Evolutionary conservation across 2,329 filamentous ascomycete species (phyloP).

Genomic region (Tricladium varicosporioides): DNA sequence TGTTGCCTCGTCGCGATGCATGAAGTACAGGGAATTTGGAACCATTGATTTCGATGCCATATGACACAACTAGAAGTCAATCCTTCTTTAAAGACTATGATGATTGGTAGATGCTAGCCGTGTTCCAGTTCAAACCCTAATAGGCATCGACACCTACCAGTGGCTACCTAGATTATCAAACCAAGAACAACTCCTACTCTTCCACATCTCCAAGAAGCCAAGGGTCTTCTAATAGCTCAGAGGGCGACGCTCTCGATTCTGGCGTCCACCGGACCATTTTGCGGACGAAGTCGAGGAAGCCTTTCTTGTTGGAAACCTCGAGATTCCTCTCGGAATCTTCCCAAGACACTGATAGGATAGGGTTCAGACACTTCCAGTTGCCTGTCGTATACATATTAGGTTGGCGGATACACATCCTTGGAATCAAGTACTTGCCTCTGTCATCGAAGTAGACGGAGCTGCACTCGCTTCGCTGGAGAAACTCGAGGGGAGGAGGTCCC

Average conservation of each 20-base stretch:
- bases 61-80: not conserved
- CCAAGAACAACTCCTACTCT: slow-evolving; percentile 13
- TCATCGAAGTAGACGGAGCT: slow-evolving; percentile 29
- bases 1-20: not conserved
- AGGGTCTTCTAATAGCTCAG: slow-evolving; percentile 25
- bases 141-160: slow-evolving; percentile 8
- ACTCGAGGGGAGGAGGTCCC: slow-evolving; percentile 29
- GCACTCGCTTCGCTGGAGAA: slow-evolving; percentile 26
- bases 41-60: not conserved
- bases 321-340: slow-evolving; percentile 25
- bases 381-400: slow-evolving; percentile 23
- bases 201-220: slow-evolving; percentile 20
- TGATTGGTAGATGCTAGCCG: slow-evolving; percentile 2
- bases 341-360: slow-evolving; percentile 19
- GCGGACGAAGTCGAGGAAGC: slow-evolving; percentile 24
- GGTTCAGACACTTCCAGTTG: slow-evolving; percentile 27
- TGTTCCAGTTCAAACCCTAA: slow-evolving; percentile 10
- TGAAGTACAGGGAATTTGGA: not conserved
- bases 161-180: slow-evolving; percentile 8
- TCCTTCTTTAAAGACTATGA: not conserved
- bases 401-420: slow-evolving; percentile 14
- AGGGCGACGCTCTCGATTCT: slow-evolving; percentile 24
- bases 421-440: slow-evolving; percentile 22
- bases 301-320: slow-evolving; percentile 20
- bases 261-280: slow-evolving; percentile 26